These are phyloP conservation scores for Vigna mungo DNA, from an alignment of 306 rosid genomes.

Conservation along the genomic window DNA sequence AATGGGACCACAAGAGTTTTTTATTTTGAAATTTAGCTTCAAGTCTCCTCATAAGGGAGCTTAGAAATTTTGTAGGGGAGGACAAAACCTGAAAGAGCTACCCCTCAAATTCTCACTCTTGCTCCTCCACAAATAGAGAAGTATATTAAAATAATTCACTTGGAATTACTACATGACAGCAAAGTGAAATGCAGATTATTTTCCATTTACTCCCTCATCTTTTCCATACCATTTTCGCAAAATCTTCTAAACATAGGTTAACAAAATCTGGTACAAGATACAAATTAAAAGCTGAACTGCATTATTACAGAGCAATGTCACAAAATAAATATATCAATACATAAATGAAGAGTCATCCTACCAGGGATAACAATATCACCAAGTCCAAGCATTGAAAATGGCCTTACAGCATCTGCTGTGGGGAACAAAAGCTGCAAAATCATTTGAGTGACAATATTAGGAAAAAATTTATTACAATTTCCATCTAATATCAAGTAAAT, in stretches of 20 bases:
- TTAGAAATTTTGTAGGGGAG: neutral
- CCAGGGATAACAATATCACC: conserved; percentile 99
- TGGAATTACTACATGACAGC: neutral
- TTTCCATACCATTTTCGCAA: conserved; percentile 13
- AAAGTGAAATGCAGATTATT: conserved; percentile 23
- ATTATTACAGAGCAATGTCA: conserved; percentile 13
- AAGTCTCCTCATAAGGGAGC: too few species aligned
- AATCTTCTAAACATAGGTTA: conserved; percentile 19
- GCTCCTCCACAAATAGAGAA: neutral
- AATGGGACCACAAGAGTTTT: neutral
- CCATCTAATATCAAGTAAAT: neutral
- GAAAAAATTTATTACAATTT: conserved; percentile 14
- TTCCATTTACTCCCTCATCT: neutral
- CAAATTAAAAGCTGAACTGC: conserved; percentile 20
- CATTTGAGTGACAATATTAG: conserved; percentile 37
- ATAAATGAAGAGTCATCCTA: conserved; percentile 49
- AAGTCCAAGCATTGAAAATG: conserved; percentile 99
- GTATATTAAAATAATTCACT: neutral
- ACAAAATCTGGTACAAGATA: conserved; percentile 24
- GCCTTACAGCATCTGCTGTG: conserved; percentile 82
- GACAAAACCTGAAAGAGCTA: neutral
- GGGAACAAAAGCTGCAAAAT: conserved; percentile 90
- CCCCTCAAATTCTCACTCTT: neutral
- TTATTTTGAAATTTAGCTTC: too few species aligned
- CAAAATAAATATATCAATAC: conserved; percentile 7